These are phyloP conservation scores for Malassezia slooffiae DNA, from an alignment of 1,284 basidiomycete species.

Conservation along the genomic window DNA sequence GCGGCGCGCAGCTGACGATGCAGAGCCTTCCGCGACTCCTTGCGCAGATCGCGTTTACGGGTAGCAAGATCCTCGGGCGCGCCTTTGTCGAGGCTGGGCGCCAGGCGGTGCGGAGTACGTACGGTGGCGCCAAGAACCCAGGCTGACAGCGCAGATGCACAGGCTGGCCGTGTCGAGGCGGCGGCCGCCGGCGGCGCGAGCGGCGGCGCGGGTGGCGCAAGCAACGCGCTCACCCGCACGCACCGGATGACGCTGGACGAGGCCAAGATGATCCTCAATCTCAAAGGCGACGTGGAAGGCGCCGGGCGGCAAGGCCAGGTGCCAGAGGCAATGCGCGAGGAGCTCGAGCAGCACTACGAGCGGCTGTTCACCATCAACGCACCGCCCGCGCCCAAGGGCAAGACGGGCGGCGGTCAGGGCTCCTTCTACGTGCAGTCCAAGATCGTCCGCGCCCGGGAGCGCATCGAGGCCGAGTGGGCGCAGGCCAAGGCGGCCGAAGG, in stretches of 20 bases:
- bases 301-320: constrained; percentile 14
- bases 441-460: constrained; percentile 81
- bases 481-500: too few species aligned
- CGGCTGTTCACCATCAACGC: constrained; percentile 78
- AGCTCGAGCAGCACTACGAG: constrained; percentile 61
- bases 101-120: constrained; percentile 85
- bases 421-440: constrained; percentile 80
- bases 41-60: constrained; percentile 70
- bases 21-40: constrained; percentile 53
- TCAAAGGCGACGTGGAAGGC: constrained; percentile 55
- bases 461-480: constrained; percentile 71
- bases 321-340: constrained; percentile 22
- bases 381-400: constrained; percentile 46
- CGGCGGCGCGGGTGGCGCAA: constrained; percentile 33
- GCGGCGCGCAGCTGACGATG: constrained; percentile 1
- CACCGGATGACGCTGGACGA: constrained; percentile 93
- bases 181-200: constrained; percentile 52
- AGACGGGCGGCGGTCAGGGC: constrained; percentile 38
- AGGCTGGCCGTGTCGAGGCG: constrained; percentile 60
- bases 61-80: constrained; percentile 74
- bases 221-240: constrained; percentile 52
- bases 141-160: constrained; percentile 58
- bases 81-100: constrained; percentile 79
- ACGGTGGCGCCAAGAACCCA: background rate
- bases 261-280: constrained; percentile 83